Percentiles rank a stretch among this genome's conserved stretches.
Conservation (phyloP, 108 stramenopile genomes). For the Cyclostephanos tholiformis region DNA sequence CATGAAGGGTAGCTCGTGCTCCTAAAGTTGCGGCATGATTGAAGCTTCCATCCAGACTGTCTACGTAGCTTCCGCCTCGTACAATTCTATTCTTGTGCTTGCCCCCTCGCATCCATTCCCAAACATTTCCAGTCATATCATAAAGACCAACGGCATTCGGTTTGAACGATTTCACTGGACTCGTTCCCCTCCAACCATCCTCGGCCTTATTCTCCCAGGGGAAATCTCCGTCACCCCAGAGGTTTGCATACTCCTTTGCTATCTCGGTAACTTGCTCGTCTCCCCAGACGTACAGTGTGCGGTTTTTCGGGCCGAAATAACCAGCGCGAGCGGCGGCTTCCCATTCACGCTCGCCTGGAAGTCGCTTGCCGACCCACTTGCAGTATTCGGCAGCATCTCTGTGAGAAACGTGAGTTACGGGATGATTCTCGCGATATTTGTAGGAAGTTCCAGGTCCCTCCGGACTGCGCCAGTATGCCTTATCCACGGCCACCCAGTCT, state of each 20-base stretch:
- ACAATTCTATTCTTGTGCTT: slow-evolving; percentile 87
- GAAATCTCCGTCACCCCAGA: slow-evolving; percentile 84
- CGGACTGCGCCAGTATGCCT: slow-evolving; percentile 91
- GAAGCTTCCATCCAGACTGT: slow-evolving; percentile 76
- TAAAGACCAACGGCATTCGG: slow-evolving; percentile 88
- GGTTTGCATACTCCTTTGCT: slow-evolving; percentile 66
- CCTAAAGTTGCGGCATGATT: slow-evolving; percentile 90
- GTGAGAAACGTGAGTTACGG: slow-evolving; percentile 92
- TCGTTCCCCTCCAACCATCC: slow-evolving; percentile 87
- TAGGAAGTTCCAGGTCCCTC: slow-evolving; percentile 86
- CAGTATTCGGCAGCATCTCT: slow-evolving; percentile 95
- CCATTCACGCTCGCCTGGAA: slow-evolving; percentile 92
- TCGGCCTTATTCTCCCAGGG: slow-evolving; percentile 78
- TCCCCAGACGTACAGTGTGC: slow-evolving; percentile 79
- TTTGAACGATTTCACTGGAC: slow-evolving; percentile 79
- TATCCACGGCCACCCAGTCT: slow-evolving; percentile 91
- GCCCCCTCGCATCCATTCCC: slow-evolving; percentile 94
- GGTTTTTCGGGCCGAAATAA: slow-evolving; percentile 68
- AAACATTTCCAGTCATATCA: slow-evolving; percentile 92
- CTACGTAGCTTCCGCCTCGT: slow-evolving; percentile 88
- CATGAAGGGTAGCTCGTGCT: slow-evolving; percentile 77
- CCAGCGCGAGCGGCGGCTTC: slow-evolving; percentile 91
- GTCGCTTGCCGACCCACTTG: slow-evolving; percentile 85
- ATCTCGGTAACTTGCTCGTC: slow-evolving; percentile 61
- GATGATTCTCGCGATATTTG: slow-evolving; percentile 85